Evolutionary conservation across 768 basidiomycete genomes (phyloP), one percentile per base, ranked within the genome.

Genomic region (Boletus huronensis): DNA sequence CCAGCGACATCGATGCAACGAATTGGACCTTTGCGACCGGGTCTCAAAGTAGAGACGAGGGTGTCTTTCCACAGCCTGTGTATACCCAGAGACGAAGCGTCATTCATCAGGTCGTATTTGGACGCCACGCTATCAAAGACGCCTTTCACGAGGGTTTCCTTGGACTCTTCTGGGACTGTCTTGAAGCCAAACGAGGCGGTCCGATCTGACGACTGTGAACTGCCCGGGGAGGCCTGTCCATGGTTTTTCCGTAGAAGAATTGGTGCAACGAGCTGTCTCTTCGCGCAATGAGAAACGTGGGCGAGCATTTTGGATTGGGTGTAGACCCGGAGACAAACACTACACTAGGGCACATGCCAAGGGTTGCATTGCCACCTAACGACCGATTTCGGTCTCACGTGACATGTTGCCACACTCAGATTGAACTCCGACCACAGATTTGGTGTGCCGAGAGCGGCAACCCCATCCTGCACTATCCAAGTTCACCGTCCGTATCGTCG

Each of bases 31-130:
- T 80, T 84, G 50, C 81, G 81, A 36, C 92, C 91, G 4, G 91
- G 94, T 59, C 82, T 80, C 56, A 98, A 72, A 0, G 78, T 73
- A 1, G 83, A 80, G 26, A 98, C 85, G 66, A 91, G 90, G 17
- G 85, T 78, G 70, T 98, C 94, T 73, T 98, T 99, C 97, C 97
- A 99, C 23, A 99, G 75, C 50, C 97, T 82, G 68, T 98, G 97
- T 10, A 98, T 87, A 34, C 97, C 97, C 57, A 98, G 74, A 3
- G 97, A 98, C 71, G 94, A 90, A n/a, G 94, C 92, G 68, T 98
- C 97, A 77, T 99, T 99, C 96, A 99, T 97, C 39, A 98, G 71
- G 72, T 98, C 97, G 74, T 99, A 99, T 42, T 82, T 88, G 34
- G 91, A 88, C 40, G 97, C 94, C 53, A 99, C 97, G 7, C 92